A percentile compares a stretch with the other conserved stretches of the same genome.
Evolutionary conservation across 2,329 filamentous ascomycete genomes (phyloP).

Genomic region (Tolypocladium album): DNA sequence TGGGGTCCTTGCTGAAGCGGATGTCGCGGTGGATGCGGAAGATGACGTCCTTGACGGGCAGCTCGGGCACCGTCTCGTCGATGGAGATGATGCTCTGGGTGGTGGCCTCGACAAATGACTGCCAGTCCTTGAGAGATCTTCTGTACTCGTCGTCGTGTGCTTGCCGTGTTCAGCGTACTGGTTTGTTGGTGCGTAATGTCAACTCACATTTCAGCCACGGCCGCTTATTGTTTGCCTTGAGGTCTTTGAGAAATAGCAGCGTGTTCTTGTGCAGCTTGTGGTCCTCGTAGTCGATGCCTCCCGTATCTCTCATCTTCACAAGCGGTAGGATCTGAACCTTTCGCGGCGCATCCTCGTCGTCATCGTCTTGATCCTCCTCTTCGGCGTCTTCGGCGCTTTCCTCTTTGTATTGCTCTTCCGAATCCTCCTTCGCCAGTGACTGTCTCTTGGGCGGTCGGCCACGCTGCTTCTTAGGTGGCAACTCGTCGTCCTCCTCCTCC

Average conservation of each 20-base stretch:
- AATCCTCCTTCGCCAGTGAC: slow-evolving; percentile 8
- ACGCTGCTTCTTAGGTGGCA: slow-evolving; percentile 16
- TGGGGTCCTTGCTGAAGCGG: slow-evolving; percentile 73
- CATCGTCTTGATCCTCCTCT: slow-evolving; percentile 20
- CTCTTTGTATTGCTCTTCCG: slow-evolving; percentile 15
- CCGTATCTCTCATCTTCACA: slow-evolving; percentile 22
- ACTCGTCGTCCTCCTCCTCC: slow-evolving; percentile 2
- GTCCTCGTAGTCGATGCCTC: slow-evolving; percentile 35
- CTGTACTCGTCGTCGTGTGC: slow-evolving; percentile 74
- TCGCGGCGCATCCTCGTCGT: slow-evolving; percentile 24
- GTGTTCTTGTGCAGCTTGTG: slow-evolving; percentile 46
- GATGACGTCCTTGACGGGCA: slow-evolving; percentile 75
- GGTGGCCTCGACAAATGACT: slow-evolving; percentile 63
- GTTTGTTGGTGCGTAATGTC: neutral
- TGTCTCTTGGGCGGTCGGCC: slow-evolving; percentile 13
- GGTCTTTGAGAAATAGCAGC: slow-evolving; percentile 43
- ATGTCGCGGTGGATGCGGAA: slow-evolving; percentile 85
- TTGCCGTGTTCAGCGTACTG: slow-evolving; percentile 19
- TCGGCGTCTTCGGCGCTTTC: slow-evolving; percentile 14
- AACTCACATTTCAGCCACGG: slow-evolving; percentile 46
- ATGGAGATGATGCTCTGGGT: slow-evolving; percentile 58
- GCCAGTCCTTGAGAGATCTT: slow-evolving; percentile 69
- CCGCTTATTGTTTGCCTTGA: slow-evolving; percentile 49
- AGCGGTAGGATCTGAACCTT: slow-evolving; percentile 24
- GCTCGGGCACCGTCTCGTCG: slow-evolving; percentile 76